These are phyloP conservation scores for Lophium mytilinum DNA, from an alignment of 495 filamentous ascomycete species.

Conservation along the genomic window DNA sequence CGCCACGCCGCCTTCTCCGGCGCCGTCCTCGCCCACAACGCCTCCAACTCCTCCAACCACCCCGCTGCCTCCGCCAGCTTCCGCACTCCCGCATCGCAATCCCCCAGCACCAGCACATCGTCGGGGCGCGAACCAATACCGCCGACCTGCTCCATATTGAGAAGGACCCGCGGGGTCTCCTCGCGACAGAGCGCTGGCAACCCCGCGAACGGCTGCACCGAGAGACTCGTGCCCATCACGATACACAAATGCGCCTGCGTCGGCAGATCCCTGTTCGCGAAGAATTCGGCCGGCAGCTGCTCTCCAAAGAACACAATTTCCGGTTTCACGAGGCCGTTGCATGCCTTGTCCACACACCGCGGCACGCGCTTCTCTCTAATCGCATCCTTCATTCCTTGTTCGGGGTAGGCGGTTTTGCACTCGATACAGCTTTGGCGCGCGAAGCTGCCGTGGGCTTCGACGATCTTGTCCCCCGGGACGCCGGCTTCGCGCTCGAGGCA, in stretches of 20 bases:
- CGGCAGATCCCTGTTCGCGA: conserved; percentile 47
- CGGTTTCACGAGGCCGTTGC: conserved; percentile 82
- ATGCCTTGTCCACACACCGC: conserved; percentile 49
- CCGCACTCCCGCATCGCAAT: conserved; percentile 78
- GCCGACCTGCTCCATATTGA: conserved; percentile 84
- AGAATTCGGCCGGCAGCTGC: conserved; percentile 61
- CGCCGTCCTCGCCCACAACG: conserved; percentile 52
- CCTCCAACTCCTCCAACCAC: conserved; percentile 80
- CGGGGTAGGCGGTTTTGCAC: conserved; percentile 63
- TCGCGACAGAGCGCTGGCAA: conserved; percentile 58
- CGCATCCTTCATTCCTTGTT: conserved; percentile 59
- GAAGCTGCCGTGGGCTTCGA: conserved; percentile 95
- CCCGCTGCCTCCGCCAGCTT: conserved; percentile 73
- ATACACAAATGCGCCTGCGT: conserved; percentile 69
- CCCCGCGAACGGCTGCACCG: conserved; percentile 81
- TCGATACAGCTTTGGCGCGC: conserved; percentile 84
- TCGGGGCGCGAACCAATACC: conserved; percentile 65
- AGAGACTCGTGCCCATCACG: conserved; percentile 85
- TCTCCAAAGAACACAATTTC: conserved; percentile 96
- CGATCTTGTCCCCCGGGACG: conserved; percentile 67
- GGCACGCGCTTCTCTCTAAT: conserved; percentile 60
- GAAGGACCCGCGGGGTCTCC: conserved; percentile 64
- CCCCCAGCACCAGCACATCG: conserved; percentile 65
- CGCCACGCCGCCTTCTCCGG: conserved; percentile 22
- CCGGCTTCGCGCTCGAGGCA: conserved; percentile 85